Percentiles rank a stretch among this genome's conserved stretches.
Conservation (phyloP, 257 asterid genomes). For the Jaltomata sinuosa region DNA sequence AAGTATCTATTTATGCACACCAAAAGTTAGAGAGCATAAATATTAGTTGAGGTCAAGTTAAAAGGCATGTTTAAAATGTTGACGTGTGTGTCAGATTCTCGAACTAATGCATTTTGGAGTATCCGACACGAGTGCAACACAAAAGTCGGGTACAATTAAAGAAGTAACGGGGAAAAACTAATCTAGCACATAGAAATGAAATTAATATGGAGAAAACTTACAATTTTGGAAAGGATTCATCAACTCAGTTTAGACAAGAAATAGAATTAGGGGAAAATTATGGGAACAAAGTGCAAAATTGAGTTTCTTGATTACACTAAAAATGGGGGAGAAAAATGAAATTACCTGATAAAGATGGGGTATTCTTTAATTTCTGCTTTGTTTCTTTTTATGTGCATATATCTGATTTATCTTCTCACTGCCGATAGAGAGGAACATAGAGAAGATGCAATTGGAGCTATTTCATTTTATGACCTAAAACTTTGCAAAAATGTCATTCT, state of each 20-base stretch:
- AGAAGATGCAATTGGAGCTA: no score
- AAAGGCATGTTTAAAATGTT: no score
- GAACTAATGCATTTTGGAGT: not conserved
- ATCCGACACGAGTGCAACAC: not conserved
- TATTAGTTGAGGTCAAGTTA: no score
- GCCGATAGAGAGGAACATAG: not conserved
- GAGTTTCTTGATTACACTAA: not conserved
- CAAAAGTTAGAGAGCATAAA: no score
- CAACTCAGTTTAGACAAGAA: not conserved
- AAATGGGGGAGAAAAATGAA: not conserved
- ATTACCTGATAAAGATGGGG: constrained; percentile 5
- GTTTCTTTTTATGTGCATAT: not conserved
- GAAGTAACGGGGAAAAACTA: not conserved
- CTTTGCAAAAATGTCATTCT: not conserved
- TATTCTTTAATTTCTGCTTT: not conserved
- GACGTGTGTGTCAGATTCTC: not conserved
- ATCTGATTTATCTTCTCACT: not conserved
- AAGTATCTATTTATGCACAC: no score
- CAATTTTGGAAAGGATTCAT: not conserved
- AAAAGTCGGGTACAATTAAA: not conserved
- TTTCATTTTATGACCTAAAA: not conserved
- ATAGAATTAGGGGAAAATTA: not conserved
- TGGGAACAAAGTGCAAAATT: constrained; percentile 6
- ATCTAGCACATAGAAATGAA: not conserved
- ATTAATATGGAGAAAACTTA: not conserved